phyloP scores from a whole-genome alignment of 805 yeast genomes.

The Pichia exigua region DNA sequence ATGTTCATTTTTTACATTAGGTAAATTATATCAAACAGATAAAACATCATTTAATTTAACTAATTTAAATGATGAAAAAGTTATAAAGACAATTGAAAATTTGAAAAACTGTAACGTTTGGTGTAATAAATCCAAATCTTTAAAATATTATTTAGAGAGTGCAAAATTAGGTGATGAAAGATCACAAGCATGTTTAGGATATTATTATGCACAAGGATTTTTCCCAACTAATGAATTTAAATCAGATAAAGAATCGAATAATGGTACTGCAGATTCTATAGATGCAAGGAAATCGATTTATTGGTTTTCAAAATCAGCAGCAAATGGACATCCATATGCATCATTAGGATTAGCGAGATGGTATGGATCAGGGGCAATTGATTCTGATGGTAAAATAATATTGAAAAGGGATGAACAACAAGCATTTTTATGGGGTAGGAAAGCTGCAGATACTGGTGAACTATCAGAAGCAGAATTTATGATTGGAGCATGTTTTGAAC shows the following conservation, averaged over 20 bases:
- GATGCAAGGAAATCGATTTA: conserved; percentile 56
- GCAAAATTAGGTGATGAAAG: conserved; percentile 55
- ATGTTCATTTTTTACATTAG: conserved; percentile 29
- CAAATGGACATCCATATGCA: conserved; percentile 55
- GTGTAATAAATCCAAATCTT: conserved; percentile 34
- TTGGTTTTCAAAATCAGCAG: conserved; percentile 69
- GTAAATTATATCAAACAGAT: conserved; percentile 31
- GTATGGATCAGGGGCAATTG: conserved; percentile 64
- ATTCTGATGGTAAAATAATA: conserved; percentile 22
- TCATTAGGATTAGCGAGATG: conserved; percentile 71
- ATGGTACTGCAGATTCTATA: conserved; percentile 26
- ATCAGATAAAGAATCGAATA: conserved; percentile 25
- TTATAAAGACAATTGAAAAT: conserved; percentile 27
- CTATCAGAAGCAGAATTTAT: conserved; percentile 60
- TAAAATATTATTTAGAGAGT: conserved; percentile 48
- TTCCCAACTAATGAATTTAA: conserved; percentile 28
- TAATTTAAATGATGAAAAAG: conserved; percentile 20
- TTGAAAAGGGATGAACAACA: conserved; percentile 50
- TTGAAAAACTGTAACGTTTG: conserved; percentile 25
- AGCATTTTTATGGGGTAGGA: conserved; percentile 60
- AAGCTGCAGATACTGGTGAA: conserved; percentile 50
- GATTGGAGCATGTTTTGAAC: conserved; percentile 58
- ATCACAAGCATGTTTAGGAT: conserved; percentile 64
- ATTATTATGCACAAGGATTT: conserved; percentile 62
- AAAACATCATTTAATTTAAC: conserved; percentile 22